Evolutionary conservation across 768 basidiomycete genomes (phyloP).

Genomic region (Filobasidium floriforme): DNA sequence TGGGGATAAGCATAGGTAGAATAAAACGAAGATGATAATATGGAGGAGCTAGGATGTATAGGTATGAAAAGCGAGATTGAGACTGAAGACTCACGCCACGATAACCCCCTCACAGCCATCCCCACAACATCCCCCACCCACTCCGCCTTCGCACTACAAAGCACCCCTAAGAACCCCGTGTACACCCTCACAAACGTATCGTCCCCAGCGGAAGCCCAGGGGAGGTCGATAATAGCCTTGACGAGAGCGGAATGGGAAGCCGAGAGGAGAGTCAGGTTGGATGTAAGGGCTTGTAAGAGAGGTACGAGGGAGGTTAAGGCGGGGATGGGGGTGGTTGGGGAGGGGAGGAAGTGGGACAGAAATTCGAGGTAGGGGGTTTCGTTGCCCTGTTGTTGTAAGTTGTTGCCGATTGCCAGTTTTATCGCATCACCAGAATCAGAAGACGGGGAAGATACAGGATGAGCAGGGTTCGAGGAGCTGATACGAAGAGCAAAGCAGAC

Average conservation of each 20-base stretch:
- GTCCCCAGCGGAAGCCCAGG: constrained; percentile 84
- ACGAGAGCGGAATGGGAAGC: constrained; percentile 74
- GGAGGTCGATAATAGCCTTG: constrained; percentile 74
- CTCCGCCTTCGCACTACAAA: constrained; percentile 83
- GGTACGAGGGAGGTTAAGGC: constrained; percentile 46
- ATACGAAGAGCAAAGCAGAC: too few relatives aligned
- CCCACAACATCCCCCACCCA: constrained; percentile 76
- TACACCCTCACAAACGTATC: constrained; percentile 76
- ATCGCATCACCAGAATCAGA: neutral
- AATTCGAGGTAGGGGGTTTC: constrained; percentile 77
- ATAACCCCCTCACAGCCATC: constrained; percentile 66
- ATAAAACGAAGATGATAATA: constrained; percentile 22
- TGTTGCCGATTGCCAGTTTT: too few relatives aligned
- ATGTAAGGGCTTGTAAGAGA: constrained; percentile 71
- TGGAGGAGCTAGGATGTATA: neutral
- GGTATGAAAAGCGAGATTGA: neutral
- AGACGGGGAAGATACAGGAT: neutral
- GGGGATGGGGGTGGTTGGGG: constrained; percentile 46
- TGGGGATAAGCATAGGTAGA: too few relatives aligned
- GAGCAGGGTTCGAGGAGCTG: too few relatives aligned
- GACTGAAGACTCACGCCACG: constrained; percentile 13
- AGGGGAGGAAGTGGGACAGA: constrained; percentile 64
- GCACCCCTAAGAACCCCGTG: constrained; percentile 79
- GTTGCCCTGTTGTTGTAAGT: too few relatives aligned
- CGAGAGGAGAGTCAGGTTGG: constrained; percentile 75